A percentile compares a stretch with the other conserved stretches of the same genome.
These are phyloP conservation scores for Forsythia suspensa DNA, from an alignment of 257 asterid species.

Conservation along the genomic window DNA sequence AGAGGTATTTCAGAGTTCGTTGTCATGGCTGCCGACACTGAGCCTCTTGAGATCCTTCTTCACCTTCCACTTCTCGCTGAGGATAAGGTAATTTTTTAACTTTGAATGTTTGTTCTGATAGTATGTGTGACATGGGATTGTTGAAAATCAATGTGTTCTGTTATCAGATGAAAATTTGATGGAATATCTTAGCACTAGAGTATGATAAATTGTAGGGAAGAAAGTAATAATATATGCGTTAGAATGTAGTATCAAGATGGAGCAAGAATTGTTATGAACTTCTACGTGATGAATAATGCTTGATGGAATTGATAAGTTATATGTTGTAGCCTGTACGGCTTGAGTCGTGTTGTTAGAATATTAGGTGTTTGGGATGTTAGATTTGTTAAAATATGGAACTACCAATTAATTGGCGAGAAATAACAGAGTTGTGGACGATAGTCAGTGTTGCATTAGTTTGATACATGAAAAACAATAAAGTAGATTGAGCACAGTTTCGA, in stretches of 20 bases:
- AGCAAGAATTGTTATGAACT: background rate
- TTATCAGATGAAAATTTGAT: background rate
- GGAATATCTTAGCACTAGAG: background rate
- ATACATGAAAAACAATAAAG: background rate
- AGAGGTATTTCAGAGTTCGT: constrained; percentile 92
- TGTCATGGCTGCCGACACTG: constrained; percentile 94
- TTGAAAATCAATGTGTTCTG: background rate
- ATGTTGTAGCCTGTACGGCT: background rate
- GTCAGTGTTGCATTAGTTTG: background rate
- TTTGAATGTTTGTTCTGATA: background rate
- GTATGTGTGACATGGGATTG: background rate
- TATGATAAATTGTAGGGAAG: background rate
- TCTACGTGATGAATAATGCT: background rate
- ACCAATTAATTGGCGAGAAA: background rate
- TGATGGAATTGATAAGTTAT: background rate
- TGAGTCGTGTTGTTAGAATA: background rate
- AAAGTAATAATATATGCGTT: background rate
- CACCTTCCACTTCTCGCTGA: constrained; percentile 97
- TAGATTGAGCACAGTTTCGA: background rate
- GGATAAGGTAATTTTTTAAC: constrained; percentile 61
- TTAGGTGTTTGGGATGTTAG: background rate
- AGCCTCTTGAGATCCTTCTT: constrained; percentile 95
- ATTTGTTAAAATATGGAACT: background rate
- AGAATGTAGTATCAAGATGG: background rate
- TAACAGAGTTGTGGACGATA: background rate